Base-by-base conservation (phyloP, 2,329 filamentous ascomycete genomes). In the Lomentospora prolificans region DNA sequence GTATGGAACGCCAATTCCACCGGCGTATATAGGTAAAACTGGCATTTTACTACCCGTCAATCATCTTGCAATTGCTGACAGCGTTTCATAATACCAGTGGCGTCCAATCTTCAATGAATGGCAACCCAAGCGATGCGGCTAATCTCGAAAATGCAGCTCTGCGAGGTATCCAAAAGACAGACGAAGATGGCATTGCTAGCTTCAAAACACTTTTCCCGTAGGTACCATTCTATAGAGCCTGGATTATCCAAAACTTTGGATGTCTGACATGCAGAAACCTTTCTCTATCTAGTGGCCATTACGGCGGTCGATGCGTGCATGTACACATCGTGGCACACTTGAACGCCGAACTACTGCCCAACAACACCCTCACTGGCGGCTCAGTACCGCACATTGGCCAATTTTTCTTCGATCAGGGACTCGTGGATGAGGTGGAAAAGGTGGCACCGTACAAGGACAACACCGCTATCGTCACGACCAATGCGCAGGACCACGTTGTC, bases 361-460 rank as follows among this genome's bases (percentile, higher is more conserved):
- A 82, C 68, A 70, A 72, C 60, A 82, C 79, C 57, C 69, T 80
- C 57, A 65, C 69, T 25, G 76, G 72, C 57, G 72, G 75, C 22
- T 72, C 69, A 27, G 73, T 77, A 50, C 73, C 76, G 2, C 80
- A 85, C 65, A 74, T 84, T 33, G 81, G 81, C n/a, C 81, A 85
- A 65, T 66, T 81, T 57, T 85, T 80, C 72, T 80, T 82, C 64
- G 79, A 82, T 66, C 75, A 81, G 63, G 70, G 72, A 58, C 72
- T 82, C 33, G 72, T 80, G 57, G 59, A 64, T 14, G 60, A 67
- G 19, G 78, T 84, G 53, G 75, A 80, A 58, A 62, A 63, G 24
- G 67, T 67, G 0, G 59, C 65, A 1, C 79, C 80, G 0, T 78
- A 78, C 64, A 64, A 55, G 9, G 63, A 60, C 54, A 78, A 78